Evolutionary conservation across 2,329 filamentous ascomycete genomes (phyloP), one percentile per base, ranked within the genome.

Genomic region (Venturia nashicola): DNA sequence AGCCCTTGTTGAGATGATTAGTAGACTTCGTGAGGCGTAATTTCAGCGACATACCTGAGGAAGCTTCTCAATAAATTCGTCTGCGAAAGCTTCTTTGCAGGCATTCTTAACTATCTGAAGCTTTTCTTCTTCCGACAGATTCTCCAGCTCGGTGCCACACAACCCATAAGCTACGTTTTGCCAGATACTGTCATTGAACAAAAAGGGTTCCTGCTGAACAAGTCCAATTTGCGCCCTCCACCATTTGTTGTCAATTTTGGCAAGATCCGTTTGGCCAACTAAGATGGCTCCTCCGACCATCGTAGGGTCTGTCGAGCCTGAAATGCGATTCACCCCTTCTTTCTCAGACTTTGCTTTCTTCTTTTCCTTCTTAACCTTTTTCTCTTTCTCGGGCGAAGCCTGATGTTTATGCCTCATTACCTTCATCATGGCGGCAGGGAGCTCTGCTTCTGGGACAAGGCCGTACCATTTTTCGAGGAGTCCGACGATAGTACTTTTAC

Each of bases 401-500:
- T 43, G 60, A 27, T 42, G 43, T n/a, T 32, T 44, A n/a, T 44
- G 36, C 43, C 39, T 34, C 43, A 34, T 36, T 4, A 43, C 40
- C 9, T 42, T 60, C 39, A 44, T 20, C 18, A 61, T 43, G 6
- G 32, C 46, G 23, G 27, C 46, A 16, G 57, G 8, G 6, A 40
- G 14, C 46, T 51, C 61, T 27, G 34, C 34, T 39, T 55, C 62
- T n/a, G 8, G n/a, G 9, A 12, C 9, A n/a, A 87, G 76, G 2
- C 84, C 82, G 70, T 91, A 91, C 86, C 87, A 91, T 40, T 87
- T 78, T 70, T 91, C 85, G 3, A 91, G 76, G 2, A 91, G 75
- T 0, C 85, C 86, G 0, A 90, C 83, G 34, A 91, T 84, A 0
- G 88, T 91, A 61, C 85, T 88, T 72, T 91, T 92, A 0, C 89